Evolutionary conservation across 2,329 filamentous ascomycete species (phyloP).

Genomic region (Sordariomycetes sp.): DNA sequence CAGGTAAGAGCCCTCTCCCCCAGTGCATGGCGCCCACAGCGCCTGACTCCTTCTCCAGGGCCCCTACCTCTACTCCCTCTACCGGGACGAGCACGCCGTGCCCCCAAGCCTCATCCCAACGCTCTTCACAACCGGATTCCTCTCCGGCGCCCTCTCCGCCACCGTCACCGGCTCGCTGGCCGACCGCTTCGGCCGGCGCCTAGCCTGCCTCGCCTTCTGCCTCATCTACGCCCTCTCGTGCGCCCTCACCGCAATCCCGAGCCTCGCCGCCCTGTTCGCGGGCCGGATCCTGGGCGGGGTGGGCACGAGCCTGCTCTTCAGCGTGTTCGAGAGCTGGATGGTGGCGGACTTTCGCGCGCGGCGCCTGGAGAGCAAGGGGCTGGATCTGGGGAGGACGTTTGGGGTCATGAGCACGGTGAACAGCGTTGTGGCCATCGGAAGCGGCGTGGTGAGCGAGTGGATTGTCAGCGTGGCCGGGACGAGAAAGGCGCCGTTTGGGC

Average conservation of each 20-base stretch:
- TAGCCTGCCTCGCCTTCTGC: conserved; percentile 45
- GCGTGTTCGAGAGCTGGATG: conserved; percentile 52
- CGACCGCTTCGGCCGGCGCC: conserved; percentile 37
- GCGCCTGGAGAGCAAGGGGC: conserved; percentile 25
- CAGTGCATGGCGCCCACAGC: not conserved
- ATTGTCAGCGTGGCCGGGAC: conserved; percentile 34
- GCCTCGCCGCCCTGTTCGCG: conserved; percentile 30
- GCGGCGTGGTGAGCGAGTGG: conserved; percentile 38
- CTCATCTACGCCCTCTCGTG: conserved; percentile 40
- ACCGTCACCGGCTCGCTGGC: conserved; percentile 35
- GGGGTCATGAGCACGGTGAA: conserved; percentile 40
- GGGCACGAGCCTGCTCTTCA: conserved; percentile 45
- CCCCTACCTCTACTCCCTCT: conserved; percentile 24
- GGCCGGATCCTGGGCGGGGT: conserved; percentile 44
- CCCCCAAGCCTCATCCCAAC: conserved; percentile 18
- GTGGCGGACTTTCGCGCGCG: conserved; percentile 40
- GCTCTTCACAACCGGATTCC: conserved; percentile 32
- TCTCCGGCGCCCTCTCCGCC: conserved; percentile 29
- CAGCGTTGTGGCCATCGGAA: conserved; percentile 41
- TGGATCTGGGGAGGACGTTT: conserved; percentile 36
- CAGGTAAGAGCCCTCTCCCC: conserved; percentile 22
- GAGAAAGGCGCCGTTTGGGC: conserved; percentile 36
- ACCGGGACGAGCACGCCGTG: conserved; percentile 19
- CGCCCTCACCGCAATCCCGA: conserved; percentile 19
- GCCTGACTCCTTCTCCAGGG: conserved; percentile 11